These are phyloP conservation scores for Cercophora sp. DNA, from an alignment of 495 filamentous ascomycete genomes.

Conservation along the genomic window DNA sequence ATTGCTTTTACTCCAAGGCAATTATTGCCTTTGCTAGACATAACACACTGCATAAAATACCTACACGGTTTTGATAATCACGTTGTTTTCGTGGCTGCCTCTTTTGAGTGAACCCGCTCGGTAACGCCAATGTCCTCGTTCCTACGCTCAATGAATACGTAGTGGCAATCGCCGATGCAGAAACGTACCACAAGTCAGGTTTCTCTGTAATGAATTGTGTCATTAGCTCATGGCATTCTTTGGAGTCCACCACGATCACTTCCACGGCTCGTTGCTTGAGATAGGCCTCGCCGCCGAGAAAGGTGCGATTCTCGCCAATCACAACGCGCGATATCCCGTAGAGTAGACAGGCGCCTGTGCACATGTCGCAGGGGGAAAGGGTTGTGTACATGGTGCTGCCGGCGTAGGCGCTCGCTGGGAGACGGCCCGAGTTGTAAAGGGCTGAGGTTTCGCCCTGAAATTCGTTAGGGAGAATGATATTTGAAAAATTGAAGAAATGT, in stretches of 20 bases:
- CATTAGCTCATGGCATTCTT: slow-evolving; percentile 71
- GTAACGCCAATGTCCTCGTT: slow-evolving; percentile 72
- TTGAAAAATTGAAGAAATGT: background rate
- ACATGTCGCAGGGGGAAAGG: slow-evolving; percentile 85
- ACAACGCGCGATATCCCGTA: slow-evolving; percentile 79
- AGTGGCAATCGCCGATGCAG: background rate
- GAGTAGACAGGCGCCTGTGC: slow-evolving; percentile 72
- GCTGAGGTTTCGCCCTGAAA: slow-evolving; percentile 73
- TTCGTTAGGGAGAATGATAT: background rate
- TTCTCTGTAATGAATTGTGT: slow-evolving; percentile 70
- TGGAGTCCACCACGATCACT: slow-evolving; percentile 65
- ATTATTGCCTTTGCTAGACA: too few relatives aligned
- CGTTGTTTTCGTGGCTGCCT: slow-evolving; percentile 4
- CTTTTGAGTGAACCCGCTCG: slow-evolving; percentile 41
- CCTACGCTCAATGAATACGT: slow-evolving; percentile 40
- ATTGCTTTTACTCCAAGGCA: too few relatives aligned
- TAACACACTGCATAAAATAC: too few relatives aligned
- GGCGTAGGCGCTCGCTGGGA: slow-evolving; percentile 65
- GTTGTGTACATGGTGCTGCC: slow-evolving; percentile 80
- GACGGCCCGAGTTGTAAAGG: slow-evolving; percentile 72
- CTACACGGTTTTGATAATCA: background rate
- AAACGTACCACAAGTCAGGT: slow-evolving; percentile 66
- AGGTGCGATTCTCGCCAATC: slow-evolving; percentile 79
- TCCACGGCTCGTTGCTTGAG: slow-evolving; percentile 68
- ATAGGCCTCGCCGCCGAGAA: slow-evolving; percentile 73